Conservation (phyloP, 2,329 filamentous ascomycete genomes). For the Penicillium sp. region DNA sequence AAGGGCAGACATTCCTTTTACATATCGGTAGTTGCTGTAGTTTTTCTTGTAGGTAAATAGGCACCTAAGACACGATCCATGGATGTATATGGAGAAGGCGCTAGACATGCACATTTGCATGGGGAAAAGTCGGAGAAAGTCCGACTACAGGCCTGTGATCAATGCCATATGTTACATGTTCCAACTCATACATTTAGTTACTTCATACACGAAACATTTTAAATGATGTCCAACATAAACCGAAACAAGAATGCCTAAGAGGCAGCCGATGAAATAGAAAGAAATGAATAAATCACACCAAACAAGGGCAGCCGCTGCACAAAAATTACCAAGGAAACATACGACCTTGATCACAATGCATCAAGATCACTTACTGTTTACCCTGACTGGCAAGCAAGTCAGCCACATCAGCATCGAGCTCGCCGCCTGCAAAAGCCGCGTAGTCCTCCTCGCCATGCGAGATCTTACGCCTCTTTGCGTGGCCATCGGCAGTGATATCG, state of each 20-base stretch:
- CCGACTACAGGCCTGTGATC: not conserved
- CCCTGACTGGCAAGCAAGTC: constrained; percentile 55
- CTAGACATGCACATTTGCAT: not conserved
- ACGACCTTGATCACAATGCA: not conserved
- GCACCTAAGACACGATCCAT: not conserved
- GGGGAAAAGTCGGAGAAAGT: not conserved
- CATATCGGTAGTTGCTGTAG: not conserved
- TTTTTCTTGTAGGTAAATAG: not conserved
- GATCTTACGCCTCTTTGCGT: constrained; percentile 51
- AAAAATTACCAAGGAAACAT: not conserved
- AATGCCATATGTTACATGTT: not conserved
- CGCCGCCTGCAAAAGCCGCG: constrained; percentile 51
- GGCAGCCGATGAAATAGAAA: not conserved
- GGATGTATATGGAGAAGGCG: not conserved
- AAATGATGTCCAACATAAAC: not conserved
- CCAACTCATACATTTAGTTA: not conserved
- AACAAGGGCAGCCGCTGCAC: not conserved
- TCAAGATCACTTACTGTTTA: constrained; percentile 14
- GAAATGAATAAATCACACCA: not conserved
- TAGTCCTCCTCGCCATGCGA: constrained; percentile 44
- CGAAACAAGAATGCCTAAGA: not conserved
- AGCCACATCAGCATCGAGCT: constrained; percentile 61
- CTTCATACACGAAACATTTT: not conserved
- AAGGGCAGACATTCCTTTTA: not conserved
- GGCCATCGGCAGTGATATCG: constrained; percentile 27